Percentiles rank a stretch among this genome's conserved stretches.
phyloP scores from a whole-genome alignment of 228 moss, liverwort and hornwort genomes.

The Sphagnum magellanicum region DNA sequence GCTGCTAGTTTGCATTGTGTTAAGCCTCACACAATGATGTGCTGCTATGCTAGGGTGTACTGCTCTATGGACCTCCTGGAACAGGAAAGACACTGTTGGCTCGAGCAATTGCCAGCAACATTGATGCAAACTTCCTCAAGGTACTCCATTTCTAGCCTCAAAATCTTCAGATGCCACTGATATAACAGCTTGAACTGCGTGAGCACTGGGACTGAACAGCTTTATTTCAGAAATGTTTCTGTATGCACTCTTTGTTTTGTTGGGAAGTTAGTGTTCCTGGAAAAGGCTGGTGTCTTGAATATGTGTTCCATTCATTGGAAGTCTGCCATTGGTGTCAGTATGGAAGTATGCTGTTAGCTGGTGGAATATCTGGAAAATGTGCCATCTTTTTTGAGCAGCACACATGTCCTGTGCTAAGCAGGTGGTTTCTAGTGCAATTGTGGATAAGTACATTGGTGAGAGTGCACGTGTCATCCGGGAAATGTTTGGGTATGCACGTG shows the following conservation, averaged over 20 bases:
- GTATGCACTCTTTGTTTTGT: background rate
- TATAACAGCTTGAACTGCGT: background rate
- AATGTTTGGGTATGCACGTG: constrained; percentile 99
- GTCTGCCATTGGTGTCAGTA: background rate
- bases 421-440: constrained; percentile 99
- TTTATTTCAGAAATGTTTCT: background rate
- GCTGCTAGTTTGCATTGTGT: background rate
- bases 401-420: constrained; percentile 9
- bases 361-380: background rate
- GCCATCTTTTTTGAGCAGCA: too few relatives aligned
- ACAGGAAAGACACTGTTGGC: constrained; percentile 95
- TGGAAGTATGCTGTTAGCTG: background rate
- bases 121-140: constrained; percentile 98
- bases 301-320: background rate
- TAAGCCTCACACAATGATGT: background rate
- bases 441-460: constrained; percentile 99
- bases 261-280: background rate
- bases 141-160: constrained; percentile 15
- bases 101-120: constrained; percentile 95
- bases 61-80: constrained; percentile 95
- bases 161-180: background rate
- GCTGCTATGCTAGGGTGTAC: constrained; percentile 54
- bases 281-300: background rate
- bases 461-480: constrained; percentile 97
- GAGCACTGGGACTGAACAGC: background rate